phyloP scores from a whole-genome alignment of 805 yeast species.

The Debaryomyces castellii region DNA sequence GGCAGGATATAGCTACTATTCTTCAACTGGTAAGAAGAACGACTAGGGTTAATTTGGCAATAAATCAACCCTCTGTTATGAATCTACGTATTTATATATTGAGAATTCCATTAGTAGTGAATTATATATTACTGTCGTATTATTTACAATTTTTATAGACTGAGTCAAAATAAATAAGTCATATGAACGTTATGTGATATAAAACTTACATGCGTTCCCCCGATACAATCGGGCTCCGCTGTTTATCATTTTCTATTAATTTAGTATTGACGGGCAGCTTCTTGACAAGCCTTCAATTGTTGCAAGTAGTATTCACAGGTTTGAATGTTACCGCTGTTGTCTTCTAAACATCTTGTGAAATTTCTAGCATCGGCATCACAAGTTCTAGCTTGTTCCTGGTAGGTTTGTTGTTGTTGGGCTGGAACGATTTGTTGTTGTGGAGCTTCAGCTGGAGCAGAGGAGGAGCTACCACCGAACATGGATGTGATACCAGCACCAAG shows the following conservation, averaged over 20 bases:
- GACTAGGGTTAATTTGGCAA: neutral
- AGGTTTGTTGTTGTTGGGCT: conserved; percentile 38
- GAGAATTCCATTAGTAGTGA: neutral
- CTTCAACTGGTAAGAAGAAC: conserved; percentile 1
- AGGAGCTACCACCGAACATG: conserved; percentile 79
- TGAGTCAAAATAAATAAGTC: neutral
- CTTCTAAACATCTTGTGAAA: conserved; percentile 94
- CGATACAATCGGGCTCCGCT: neutral
- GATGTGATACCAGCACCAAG: conserved; percentile 91
- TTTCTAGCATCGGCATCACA: conserved; percentile 94
- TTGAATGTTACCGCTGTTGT: conserved; percentile 93
- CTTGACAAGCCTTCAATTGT: conserved; percentile 96
- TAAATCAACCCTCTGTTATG: no score
- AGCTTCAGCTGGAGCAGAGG: conserved; percentile 51
- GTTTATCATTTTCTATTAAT: neutral
- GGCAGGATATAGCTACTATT: conserved; percentile 23
- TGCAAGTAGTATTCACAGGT: conserved; percentile 95
- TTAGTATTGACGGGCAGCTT: conserved; percentile 82
- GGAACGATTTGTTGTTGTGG: conserved; percentile 45
- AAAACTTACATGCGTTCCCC: neutral
- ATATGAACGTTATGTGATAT: neutral
- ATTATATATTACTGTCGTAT: conserved; percentile 1
- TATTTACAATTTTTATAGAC: conserved; percentile 4
- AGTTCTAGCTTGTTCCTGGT: conserved; percentile 46
- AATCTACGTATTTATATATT: no score